Evolutionary conservation across 2,329 filamentous ascomycete genomes (phyloP), one percentile per base, ranked within the genome.

Genomic region (Penicillium vulpinum): DNA sequence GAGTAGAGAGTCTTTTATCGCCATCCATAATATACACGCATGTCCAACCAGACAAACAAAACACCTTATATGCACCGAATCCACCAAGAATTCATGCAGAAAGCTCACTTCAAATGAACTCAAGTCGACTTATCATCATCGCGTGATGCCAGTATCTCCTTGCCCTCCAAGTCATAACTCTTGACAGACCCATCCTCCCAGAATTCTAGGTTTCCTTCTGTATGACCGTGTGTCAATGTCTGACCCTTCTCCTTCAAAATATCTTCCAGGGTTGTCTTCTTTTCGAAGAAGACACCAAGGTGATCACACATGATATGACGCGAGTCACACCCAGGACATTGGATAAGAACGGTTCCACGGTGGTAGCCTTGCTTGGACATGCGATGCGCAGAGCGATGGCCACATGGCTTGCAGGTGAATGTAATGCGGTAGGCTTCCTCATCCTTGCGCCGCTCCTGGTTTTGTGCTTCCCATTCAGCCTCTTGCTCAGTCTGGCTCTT

Each of bases 301-400:
- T 99, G 90, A 74, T 99, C 94, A 69, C 87, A 89, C 67, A 99
- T 97, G 63, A 99, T 78, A 78, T 99, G 94, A 24, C 92, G 84
- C 71, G 91, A 92, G 68, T 88, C 87, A 76, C 94, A 99, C 4
- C 81, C 80, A 0, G 94, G 93, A 72, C 94, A 99, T 33, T 88
- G 88, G 62, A 97, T 92, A 56, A 99, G 80, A 5, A 94, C 88
- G 1, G 91, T 93, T 35, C 94, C 94, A 61, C 88, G 82, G 75
- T 97, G 92, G 73, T 99, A 99, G 31, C 91, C 94, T 71, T 97
- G 94, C 75, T 97, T 97, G 29, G 91, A 91, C 67, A 99, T 81
- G 49, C 84, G 84, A 77, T 99, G 95, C 13, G 86, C 83, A n/a
- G 91, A 95, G 56, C 92, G 88, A 35, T 84, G 79, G 44, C 82